Base-by-base conservation (phyloP, 257 asterid species). In the Ocimum tenuiflorum region DNA sequence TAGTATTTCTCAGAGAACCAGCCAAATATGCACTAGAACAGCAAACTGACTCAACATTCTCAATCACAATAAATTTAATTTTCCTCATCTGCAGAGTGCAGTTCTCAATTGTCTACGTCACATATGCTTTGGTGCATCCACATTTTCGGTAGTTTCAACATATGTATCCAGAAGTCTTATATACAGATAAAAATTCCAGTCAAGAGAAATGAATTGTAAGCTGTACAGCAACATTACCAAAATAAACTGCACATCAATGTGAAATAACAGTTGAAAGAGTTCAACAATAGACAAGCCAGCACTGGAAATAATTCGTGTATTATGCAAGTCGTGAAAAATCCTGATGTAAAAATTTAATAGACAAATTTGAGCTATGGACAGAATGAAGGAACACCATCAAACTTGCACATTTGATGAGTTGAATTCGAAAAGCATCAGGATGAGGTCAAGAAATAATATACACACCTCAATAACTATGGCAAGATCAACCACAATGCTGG, bases 401-500 rank as follows among this genome's bases (percentile, higher is more conserved):
- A 45, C 11, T 47, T 52, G 18, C 45, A 17, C 20, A 50, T 8
- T 15, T 48, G 47, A 7, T 31, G 29, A 53, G 39, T 22, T 57
- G 13, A 27, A 53, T n/a, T 39, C 22, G 29, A 33, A 41, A 22
- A 23, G 43, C 36, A 31, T 41, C 29, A 38, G 51, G 43, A 53
- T 17, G 42, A 47, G 64, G 33, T 33, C 43, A 51, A 4, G 19
- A 69, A 64, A 58, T n/a, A 39, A 54, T 15, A 22, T 17, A 70
- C 86, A 10, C 56, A 90, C 99, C 97, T 94, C 96, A 71, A 94
- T 77, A 61, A 90, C 80, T 24, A 94, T 83, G 38, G 96, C 96
- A 64, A 94, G 97, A 78, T 94, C 99, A 61, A 94, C 94, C 67
- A 94, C 96, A 66, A 94, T 73, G 86, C 92, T 88, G 6, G 95